Base-by-base conservation (phyloP, 1,284 basidiomycete species). In the Pholiota adiposa region DNA sequence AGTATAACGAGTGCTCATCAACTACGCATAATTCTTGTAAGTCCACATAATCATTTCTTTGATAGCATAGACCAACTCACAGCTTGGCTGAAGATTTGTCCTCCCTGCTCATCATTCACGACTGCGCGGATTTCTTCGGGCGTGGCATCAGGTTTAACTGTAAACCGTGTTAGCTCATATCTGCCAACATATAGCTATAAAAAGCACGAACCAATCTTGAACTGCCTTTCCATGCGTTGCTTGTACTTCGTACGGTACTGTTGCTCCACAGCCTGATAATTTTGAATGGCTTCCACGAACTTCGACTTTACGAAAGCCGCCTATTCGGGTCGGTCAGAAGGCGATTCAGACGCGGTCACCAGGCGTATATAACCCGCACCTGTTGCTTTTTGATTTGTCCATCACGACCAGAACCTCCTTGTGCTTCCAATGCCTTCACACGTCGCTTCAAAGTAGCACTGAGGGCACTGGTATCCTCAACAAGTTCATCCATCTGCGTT, bases 21-120 rank as follows among this genome's bases (percentile, higher is more conserved):
- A 83, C 93, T 95, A 69, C 8, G 56, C 36, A n/a, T 34, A 55
- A 33, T 36, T 16, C 58, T 62, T 9, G 60, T 62, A 38, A 61
- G 54, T 40, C 25, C 40, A 44, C 12, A 38, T 14, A 33, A 51
- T 48, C 31, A 29, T 14, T 36, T 31, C 11, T 46, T 12, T 7
- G 7, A 38, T 21, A 51, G 29, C 33, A 31, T 16, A 29, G 36
- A 38, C 21, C 9, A 16, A 82, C 88, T 62, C 66, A 96, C 91
- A 63, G 97, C 96, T 80, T 98, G 96, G 60, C 90, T 90, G 82
- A 99, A 99, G 65, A 99, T 92, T 73, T 98, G 96, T 21, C 85
- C 86, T 54, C 87, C 87, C 59, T 89, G 87, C 65, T 95, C 90
- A 71, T 96, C 93, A 61, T 93, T 89, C 25, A 96, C 90, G 31